Conservation (phyloP, 257 asterid genomes). For the Forsythia viridissima region DNA sequence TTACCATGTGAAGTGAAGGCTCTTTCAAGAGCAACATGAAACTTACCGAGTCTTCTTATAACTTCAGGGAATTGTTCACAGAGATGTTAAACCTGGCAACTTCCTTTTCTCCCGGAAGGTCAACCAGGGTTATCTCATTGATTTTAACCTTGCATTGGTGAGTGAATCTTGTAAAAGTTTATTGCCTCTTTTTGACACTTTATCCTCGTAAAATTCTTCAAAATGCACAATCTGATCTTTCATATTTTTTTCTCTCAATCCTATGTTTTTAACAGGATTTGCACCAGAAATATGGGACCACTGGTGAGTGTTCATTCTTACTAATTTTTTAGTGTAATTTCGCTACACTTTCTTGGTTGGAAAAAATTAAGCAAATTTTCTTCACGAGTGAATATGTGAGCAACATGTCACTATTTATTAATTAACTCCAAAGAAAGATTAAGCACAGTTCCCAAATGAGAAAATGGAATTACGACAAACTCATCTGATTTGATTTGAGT, state of each 20-base stretch:
- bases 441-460: not conserved
- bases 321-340: constrained; percentile 9
- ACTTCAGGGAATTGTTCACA: constrained; percentile 83
- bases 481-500: not conserved
- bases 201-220: not conserved
- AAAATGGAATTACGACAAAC: not conserved
- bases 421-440: not conserved
- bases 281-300: constrained; percentile 48
- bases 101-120: constrained; percentile 81
- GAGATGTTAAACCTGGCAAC: constrained; percentile 98
- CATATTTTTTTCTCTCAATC: constrained; percentile 3
- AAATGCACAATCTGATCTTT: constrained; percentile 17
- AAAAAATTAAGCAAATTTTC: not conserved
- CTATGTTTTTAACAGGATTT: constrained; percentile 59
- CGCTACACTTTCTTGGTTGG: constrained; percentile 9
- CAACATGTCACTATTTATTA: not conserved
- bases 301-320: constrained; percentile 53
- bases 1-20: constrained; percentile 14
- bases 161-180: constrained; percentile 36
- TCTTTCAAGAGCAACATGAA: constrained; percentile 10
- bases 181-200: not conserved
- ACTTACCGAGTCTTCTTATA: constrained; percentile 21
- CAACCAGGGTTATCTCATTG: constrained; percentile 85
- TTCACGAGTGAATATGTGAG: not conserved
- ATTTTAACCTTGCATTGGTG: constrained; percentile 96